Conservation (phyloP, 768 basidiomycete genomes). For the Daedalea quercina region DNA sequence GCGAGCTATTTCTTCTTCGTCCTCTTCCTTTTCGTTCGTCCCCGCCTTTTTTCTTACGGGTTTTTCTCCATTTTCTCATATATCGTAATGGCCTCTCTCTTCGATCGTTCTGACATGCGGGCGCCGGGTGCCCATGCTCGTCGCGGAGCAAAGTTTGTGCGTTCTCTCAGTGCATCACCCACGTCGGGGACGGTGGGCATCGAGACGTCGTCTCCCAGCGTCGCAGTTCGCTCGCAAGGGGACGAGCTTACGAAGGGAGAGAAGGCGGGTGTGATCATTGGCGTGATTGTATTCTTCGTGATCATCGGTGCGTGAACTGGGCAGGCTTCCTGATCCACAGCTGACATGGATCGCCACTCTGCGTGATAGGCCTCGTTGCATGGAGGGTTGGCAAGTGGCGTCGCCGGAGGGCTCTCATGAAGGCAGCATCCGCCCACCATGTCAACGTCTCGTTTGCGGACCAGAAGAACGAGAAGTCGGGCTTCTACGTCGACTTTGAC, state of each 20-base stretch:
- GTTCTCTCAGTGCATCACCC: background rate
- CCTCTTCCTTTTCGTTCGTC: background rate
- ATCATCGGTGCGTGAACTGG: background rate
- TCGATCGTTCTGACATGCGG: background rate
- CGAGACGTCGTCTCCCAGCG: background rate
- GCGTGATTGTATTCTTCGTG: background rate
- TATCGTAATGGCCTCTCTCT: background rate
- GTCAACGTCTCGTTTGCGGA: conserved; percentile 6
- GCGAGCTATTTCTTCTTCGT: background rate
- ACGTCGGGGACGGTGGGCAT: background rate
- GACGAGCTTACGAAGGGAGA: background rate
- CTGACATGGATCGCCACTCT: background rate
- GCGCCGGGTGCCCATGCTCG: background rate
- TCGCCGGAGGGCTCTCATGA: conserved; percentile 6
- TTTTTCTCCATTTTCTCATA: background rate
- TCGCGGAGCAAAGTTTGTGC: background rate
- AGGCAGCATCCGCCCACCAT: conserved; percentile 10
- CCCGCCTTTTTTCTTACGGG: background rate
- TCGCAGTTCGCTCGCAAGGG: background rate
- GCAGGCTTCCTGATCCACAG: background rate
- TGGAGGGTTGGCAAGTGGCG: conserved; percentile 16
- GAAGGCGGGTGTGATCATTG: conserved; percentile 2
- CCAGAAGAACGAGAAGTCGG: conserved; percentile 2
- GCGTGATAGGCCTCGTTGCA: conserved; percentile 9
- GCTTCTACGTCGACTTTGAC: background rate